These are phyloP conservation scores for Curvularia sp. DNA, from an alignment of 2,329 filamentous ascomycete genomes.

Conservation along the genomic window DNA sequence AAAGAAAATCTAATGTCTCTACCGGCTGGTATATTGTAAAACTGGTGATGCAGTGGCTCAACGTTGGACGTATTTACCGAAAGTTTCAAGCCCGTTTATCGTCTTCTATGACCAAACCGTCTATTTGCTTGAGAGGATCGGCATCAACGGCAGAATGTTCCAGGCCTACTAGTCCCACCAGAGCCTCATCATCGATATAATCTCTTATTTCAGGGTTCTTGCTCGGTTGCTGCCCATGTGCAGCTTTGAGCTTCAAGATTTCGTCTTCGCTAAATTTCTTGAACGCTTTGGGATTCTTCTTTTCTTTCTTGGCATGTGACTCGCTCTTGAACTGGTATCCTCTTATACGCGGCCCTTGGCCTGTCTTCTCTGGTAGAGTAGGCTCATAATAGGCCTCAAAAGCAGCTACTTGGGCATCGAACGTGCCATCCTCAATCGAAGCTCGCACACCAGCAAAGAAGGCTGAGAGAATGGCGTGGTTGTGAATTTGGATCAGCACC, in stretches of 20 bases:
- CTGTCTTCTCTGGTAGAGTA: slow-evolving; percentile 75
- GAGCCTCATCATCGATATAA: slow-evolving; percentile 44
- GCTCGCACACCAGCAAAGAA: slow-evolving; percentile 77
- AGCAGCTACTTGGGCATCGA: slow-evolving; percentile 59
- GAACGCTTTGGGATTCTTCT: slow-evolving; percentile 45
- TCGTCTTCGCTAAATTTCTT: slow-evolving; percentile 37
- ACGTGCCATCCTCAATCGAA: slow-evolving; percentile 65
- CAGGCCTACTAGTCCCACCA: slow-evolving; percentile 39
- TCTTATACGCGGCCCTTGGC: slow-evolving; percentile 68
- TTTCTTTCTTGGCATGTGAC: slow-evolving; percentile 38
- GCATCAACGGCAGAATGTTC: slow-evolving; percentile 20
- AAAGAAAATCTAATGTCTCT: too few relatives aligned
- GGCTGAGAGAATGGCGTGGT: slow-evolving; percentile 72
- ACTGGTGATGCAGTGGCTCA: background rate
- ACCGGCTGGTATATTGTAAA: background rate
- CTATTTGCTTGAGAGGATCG: slow-evolving; percentile 21
- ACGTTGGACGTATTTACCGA: background rate
- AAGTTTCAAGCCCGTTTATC: slow-evolving; percentile 10
- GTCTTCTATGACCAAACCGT: slow-evolving; percentile 34
- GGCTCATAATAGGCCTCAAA: slow-evolving; percentile 75
- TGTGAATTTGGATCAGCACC: slow-evolving; percentile 91
- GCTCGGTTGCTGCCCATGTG: slow-evolving; percentile 42
- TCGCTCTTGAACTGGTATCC: slow-evolving; percentile 46
- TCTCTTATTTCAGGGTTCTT: slow-evolving; percentile 35
- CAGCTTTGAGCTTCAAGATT: slow-evolving; percentile 35